Evolutionary conservation across 2,329 filamentous ascomycete genomes (phyloP), one percentile per base, ranked within the genome.

Genomic region (Penicillium sp.): DNA sequence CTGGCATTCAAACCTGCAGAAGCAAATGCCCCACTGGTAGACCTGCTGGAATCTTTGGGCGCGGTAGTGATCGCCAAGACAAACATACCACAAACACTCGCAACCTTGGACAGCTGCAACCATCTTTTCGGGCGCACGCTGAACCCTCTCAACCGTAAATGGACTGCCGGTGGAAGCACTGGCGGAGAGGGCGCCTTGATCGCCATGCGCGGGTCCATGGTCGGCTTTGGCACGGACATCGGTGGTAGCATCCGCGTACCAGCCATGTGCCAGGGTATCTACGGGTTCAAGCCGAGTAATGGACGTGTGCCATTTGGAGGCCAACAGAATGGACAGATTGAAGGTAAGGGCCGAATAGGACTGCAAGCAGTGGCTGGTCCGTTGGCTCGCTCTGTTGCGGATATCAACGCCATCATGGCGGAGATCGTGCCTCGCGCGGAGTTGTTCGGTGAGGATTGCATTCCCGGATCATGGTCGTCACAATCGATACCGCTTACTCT

Each of bases 1-100:
- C 81, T 88, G 56, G 84, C 87, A 4, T 80, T 81, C 39, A 78
- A 86, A 45, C 85, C 87, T 0, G 85, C 82, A 15, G 70, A 73
- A 33, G 71, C 78, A 60, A 83, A 88, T 68, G 80, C 84, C 0
- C 78, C 81, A 0, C 74, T 89, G 7, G 82, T 89, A 0, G 78
- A 83, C 9, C 75, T 88, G 1, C 72, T 90, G 4, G 73, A 83
- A 27, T 77, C 79, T 19, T 77, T 85, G 0, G 88, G 88, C 1
- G 87, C 87, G 1, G 79, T 90, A 0, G 74, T 88, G n/a, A 88
- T 89, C 62, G 81, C 83, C 62, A 90, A 90, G 73, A 90, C 88
- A 0, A 89, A 89, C 64, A 77, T 90, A 2, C 87, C 88, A 1
- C 83, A 86, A 60, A 83, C 82, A 0, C 71, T 85, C 56, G 77